A percentile compares a stretch with the other conserved stretches of the same genome.
Evolutionary conservation across 2,329 filamentous ascomycete genomes (phyloP).

Genomic region (Diplodia mutila): DNA sequence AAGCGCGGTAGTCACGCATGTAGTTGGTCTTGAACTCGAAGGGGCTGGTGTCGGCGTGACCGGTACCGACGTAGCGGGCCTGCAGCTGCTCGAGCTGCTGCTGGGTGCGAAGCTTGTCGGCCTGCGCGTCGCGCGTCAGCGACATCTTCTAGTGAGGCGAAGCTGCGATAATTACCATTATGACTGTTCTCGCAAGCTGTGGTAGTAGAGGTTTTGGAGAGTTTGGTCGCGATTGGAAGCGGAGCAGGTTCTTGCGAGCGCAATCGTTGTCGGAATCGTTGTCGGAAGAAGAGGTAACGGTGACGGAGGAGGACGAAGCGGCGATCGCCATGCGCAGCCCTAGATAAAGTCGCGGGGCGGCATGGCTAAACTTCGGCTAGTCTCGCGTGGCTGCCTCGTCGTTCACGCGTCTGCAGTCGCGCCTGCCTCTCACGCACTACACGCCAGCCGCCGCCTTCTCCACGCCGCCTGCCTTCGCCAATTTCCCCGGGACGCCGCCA

Average conservation of each 20-base stretch:
- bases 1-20: constrained; percentile 87
- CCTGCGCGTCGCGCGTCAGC: constrained; percentile 50
- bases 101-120: constrained; percentile 95
- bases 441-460: not conserved
- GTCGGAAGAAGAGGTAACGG: not conserved
- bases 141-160: not conserved
- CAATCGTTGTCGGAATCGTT: not conserved
- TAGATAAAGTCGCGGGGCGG: not conserved
- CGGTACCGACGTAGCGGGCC: constrained; percentile 92
- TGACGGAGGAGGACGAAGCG: constrained; percentile 11
- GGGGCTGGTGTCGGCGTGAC: constrained; percentile 93
- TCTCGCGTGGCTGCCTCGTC: constrained; percentile 1
- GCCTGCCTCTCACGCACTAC: not conserved
- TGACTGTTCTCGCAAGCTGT: not conserved
- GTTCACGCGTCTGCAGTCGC: not conserved
- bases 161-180: not conserved
- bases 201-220: not conserved
- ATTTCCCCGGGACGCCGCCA: not conserved
- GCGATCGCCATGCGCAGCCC: constrained; percentile 11
- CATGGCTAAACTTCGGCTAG: not conserved
- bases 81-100: constrained; percentile 98
- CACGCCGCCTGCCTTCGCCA: not conserved
- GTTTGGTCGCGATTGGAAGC: not conserved
- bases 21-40: constrained; percentile 98
- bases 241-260: not conserved